Conservation (phyloP, 305 asterid species). For the Fraxinus nigra region DNA sequence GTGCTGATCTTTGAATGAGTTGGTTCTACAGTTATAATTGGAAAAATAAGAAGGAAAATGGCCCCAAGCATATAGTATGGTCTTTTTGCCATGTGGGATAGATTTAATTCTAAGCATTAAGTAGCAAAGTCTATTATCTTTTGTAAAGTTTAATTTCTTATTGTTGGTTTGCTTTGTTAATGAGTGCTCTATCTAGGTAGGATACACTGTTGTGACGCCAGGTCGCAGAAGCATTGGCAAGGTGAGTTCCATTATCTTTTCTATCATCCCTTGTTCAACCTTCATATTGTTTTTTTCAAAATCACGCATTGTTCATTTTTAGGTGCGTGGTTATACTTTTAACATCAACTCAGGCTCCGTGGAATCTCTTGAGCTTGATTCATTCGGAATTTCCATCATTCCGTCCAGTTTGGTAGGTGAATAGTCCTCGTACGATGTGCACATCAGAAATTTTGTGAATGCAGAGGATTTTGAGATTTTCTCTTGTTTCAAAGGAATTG, state of each 20-base stretch:
- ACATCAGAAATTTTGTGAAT: neutral
- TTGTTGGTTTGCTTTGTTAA: constrained; percentile 3
- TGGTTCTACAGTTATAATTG: neutral
- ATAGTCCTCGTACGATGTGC: neutral
- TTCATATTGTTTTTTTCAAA: neutral
- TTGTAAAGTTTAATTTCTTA: neutral
- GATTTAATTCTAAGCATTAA: neutral
- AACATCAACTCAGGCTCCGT: constrained; percentile 52
- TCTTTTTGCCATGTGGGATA: neutral
- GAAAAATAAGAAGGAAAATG: neutral
- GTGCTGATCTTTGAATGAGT: neutral
- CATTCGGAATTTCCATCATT: constrained; percentile 64
- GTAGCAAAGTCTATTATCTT: neutral
- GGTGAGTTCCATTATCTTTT: constrained; percentile 28
- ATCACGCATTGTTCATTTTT: constrained; percentile 7
- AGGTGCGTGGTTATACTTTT: constrained; percentile 72
- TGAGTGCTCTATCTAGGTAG: constrained; percentile 45
- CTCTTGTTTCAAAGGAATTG: neutral
- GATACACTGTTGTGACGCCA: constrained; percentile 56
- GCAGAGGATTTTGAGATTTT: neutral
- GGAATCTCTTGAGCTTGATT: constrained; percentile 61
- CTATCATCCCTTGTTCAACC: neutral
- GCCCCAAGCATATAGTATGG: neutral
- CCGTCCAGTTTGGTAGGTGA: constrained; percentile 68
- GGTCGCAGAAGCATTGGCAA: constrained; percentile 50